Evolutionary conservation across 352 stramenopile genomes (phyloP).

Genomic region (Albugo candida): DNA sequence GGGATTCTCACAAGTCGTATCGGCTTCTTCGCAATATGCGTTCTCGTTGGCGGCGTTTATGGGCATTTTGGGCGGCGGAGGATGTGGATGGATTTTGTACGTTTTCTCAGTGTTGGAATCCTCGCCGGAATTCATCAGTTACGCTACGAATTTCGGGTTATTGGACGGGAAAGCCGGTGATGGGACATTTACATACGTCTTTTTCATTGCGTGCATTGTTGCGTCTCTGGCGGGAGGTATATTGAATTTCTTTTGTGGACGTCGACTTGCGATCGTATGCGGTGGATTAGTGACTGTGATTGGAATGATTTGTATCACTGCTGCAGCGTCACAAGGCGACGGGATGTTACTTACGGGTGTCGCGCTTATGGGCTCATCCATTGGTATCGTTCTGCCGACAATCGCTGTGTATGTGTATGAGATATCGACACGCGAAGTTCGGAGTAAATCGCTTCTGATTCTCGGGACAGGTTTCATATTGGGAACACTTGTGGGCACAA

Average conservation of each 20-base stretch:
- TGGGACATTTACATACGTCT: slow-evolving; percentile 31
- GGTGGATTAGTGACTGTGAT: slow-evolving; percentile 40
- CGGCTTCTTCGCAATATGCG: slow-evolving; percentile 57
- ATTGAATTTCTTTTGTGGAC: slow-evolving; percentile 37
- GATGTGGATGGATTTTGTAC: slow-evolving; percentile 48
- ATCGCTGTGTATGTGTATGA: slow-evolving; percentile 61
- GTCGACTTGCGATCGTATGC: slow-evolving; percentile 33
- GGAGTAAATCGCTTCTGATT: slow-evolving; percentile 43
- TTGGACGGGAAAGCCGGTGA: slow-evolving; percentile 30
- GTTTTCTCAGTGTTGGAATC: slow-evolving; percentile 40
- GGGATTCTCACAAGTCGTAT: slow-evolving; percentile 66
- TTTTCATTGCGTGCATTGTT: slow-evolving; percentile 24
- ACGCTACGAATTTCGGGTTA: slow-evolving; percentile 30
- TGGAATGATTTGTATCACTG: slow-evolving; percentile 38
- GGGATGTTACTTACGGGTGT: slow-evolving; percentile 27
- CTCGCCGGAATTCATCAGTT: slow-evolving; percentile 45
- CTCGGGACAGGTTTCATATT: slow-evolving; percentile 37
- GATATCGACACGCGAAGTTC: slow-evolving; percentile 62
- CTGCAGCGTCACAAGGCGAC: neutral
- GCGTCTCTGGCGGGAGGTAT: slow-evolving; percentile 30
- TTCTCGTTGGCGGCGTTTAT: slow-evolving; percentile 51
- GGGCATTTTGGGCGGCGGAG: slow-evolving; percentile 32
- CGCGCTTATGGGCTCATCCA: slow-evolving; percentile 26
- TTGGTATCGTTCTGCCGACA: slow-evolving; percentile 43
- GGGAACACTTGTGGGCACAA: slow-evolving; percentile 26